phyloP scores from a whole-genome alignment of 2,329 filamentous ascomycete species.

The Fusarium irregulare region DNA sequence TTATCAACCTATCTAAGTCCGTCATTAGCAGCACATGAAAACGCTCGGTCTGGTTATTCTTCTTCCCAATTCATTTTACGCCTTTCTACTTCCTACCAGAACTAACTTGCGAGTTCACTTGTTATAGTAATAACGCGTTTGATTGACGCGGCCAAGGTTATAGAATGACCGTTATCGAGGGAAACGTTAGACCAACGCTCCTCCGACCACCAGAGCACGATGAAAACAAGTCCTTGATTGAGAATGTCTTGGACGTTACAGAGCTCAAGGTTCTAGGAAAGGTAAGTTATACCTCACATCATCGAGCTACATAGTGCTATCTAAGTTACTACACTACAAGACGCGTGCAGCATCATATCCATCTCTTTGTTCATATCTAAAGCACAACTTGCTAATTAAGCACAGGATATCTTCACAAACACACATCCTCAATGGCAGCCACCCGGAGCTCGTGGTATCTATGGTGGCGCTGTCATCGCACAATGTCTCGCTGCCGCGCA shows the following conservation, averaged over 20 bases:
- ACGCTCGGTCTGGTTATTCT: conserved; percentile 19
- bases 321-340: background rate
- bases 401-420: conserved; percentile 92
- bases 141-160: conserved; percentile 1
- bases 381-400: background rate
- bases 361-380: background rate
- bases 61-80: background rate
- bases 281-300: conserved; percentile 59
- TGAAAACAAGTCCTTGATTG: conserved; percentile 79
- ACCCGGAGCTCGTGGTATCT: conserved; percentile 90
- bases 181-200: conserved; percentile 51
- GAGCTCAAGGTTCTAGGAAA: conserved; percentile 80
- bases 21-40: conserved; percentile 22
- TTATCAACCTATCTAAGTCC: conserved; percentile 3
- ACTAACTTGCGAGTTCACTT: background rate
- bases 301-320: background rate
- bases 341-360: background rate
- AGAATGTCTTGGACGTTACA: conserved; percentile 89
- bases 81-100: background rate
- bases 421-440: conserved; percentile 92
- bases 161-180: conserved; percentile 41
- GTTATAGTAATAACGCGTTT: background rate
- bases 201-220: conserved; percentile 80
- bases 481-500: conserved; percentile 91
- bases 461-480: conserved; percentile 91